Evolutionary conservation across 2,329 filamentous ascomycete genomes (phyloP).

Genomic region (Sporothrix phasma): DNA sequence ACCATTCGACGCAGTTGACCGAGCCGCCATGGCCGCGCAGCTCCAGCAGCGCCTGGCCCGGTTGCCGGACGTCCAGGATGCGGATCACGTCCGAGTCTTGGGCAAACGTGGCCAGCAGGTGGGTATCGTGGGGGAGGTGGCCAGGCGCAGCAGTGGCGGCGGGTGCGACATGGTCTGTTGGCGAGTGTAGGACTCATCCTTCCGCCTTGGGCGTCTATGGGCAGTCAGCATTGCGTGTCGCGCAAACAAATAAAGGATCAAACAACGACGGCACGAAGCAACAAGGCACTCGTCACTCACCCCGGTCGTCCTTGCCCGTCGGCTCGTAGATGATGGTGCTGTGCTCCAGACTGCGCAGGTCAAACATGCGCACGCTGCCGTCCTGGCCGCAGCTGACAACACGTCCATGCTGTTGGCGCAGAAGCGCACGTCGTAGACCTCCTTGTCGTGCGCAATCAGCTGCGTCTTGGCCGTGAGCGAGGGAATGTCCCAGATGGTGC

Average conservation of each 20-base stretch:
- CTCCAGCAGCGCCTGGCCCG: slow-evolving; percentile 87
- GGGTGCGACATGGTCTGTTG: slow-evolving; percentile 70
- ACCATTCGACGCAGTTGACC: slow-evolving; percentile 95
- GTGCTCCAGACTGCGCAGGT: slow-evolving; percentile 89
- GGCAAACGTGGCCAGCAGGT: slow-evolving; percentile 94
- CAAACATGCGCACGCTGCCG: slow-evolving; percentile 97
- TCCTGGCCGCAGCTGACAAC: slow-evolving; percentile 94
- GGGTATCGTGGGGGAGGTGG: slow-evolving; percentile 88
- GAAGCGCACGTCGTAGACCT: slow-evolving; percentile 96
- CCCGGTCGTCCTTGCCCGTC: slow-evolving; percentile 69
- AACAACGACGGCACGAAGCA: too few relatives aligned
- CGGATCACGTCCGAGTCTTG: slow-evolving; percentile 87
- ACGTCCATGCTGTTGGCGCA: slow-evolving; percentile 98
- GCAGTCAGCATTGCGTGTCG: too few relatives aligned
- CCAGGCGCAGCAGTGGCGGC: slow-evolving; percentile 67
- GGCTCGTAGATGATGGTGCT: slow-evolving; percentile 99
- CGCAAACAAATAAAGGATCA: not conserved
- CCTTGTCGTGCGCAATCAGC: slow-evolving; percentile 95
- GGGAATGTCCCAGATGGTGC: slow-evolving; percentile 98
- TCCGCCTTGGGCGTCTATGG: slow-evolving; percentile 49
- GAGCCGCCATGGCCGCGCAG: slow-evolving; percentile 77
- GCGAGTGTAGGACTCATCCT: slow-evolving; percentile 64
- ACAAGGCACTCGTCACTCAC: slow-evolving; percentile 33
- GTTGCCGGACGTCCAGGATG: slow-evolving; percentile 91
- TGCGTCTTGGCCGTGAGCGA: slow-evolving; percentile 97